Evolutionary conservation across 768 basidiomycete species (phyloP), one percentile per base, ranked within the genome.

Genomic region (Pleurotus platypus): DNA sequence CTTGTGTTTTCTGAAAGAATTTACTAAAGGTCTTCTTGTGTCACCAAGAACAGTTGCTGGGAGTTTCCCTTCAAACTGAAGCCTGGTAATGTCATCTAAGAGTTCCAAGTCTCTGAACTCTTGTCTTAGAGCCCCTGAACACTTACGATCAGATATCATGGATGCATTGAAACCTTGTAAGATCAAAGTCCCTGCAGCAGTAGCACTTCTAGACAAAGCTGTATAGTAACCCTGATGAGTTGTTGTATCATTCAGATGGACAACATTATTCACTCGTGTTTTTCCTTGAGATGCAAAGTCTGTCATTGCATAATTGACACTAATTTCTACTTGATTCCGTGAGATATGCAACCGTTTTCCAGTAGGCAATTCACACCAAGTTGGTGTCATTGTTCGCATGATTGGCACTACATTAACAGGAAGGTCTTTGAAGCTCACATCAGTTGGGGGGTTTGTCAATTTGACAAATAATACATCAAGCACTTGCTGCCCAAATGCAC

Each of bases 391-490:
- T n/a, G 42, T 43, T 20, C 42, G 9, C 5, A 15, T n/a, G 20
- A 43, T 20, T 6, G 42, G 42, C 0, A 75, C 65, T 2, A 73
- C 66, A 63, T 73, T 73, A 15, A 45, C 27, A 15, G 69, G 67
- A 13, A 73, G 54, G 0, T 64, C 69, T 18, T 60, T 51, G 18
- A 72, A 49, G 5, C 64, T 57, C 0, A 72, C 57, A 24, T 46
- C 30, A 24, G 50, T 55, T 0, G 72, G 66, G 6, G 70, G 69
- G 11, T 66, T 60, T 13, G 51, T 57, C 12, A 74, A 45, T 49
- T 65, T 54, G 0, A 74, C 64, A 66, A 68, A 73, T 2, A 74
- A 30, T 4, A 66, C 66, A 20, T 72, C 69, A 1, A 74, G 38
- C 2, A 64, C 26, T 5, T 12, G 16, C 9, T 64, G 56, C 0